These are phyloP conservation scores for Arctostaphylos glauca DNA, from an alignment of 148 eudicot species.

Conservation along the genomic window DNA sequence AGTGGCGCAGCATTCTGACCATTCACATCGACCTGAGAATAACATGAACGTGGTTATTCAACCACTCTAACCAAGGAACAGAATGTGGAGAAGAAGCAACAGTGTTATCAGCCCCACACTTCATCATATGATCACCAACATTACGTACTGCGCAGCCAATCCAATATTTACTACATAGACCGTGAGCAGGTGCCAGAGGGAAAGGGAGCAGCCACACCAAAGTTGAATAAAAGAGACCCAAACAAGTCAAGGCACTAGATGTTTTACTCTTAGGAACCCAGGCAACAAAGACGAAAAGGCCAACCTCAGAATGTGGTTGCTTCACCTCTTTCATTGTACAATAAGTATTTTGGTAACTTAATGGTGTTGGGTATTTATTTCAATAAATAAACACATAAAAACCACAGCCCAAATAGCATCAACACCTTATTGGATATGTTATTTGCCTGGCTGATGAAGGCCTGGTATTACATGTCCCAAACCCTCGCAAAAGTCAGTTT, in stretches of 20 bases:
- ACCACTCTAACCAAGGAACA: not conserved
- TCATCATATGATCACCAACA: not conserved
- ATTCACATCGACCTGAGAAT: constrained; percentile 71
- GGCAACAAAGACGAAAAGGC: not conserved
- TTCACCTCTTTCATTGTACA: not conserved
- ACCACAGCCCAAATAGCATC: no score
- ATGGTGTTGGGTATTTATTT: no score
- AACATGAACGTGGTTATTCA: not conserved
- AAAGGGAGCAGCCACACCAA: not conserved
- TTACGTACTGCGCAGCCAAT: not conserved
- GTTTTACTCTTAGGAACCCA: not conserved
- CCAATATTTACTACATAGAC: not conserved
- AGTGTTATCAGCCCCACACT: not conserved
- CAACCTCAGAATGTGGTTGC: not conserved
- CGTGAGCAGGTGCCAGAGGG: not conserved
- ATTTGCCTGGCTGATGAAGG: not conserved
- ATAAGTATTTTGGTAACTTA: no score
- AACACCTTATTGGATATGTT: no score
- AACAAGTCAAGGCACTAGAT: not conserved
- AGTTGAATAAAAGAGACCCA: not conserved
- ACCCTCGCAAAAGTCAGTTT: no score
- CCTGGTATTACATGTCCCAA: no score
- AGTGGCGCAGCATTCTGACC: constrained; percentile 66
- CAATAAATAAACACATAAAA: no score
- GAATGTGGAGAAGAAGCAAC: not conserved